Evolutionary conservation across 2,329 filamentous ascomycete genomes (phyloP).

Genomic region (Paraconiothyrium brasiliense): DNA sequence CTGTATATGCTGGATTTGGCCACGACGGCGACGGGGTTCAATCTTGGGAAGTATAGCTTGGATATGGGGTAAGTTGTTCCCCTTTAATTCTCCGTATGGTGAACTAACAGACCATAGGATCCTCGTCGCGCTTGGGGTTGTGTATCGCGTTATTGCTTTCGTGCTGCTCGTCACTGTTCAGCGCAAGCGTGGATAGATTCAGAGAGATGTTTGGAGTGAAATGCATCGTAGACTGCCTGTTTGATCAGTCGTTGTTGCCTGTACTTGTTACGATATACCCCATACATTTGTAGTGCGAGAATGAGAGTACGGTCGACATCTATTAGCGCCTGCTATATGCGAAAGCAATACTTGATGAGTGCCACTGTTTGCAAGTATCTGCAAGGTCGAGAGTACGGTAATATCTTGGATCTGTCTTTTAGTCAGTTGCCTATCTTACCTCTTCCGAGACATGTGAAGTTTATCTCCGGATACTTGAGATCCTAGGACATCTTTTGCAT

Average conservation of each 20-base stretch:
- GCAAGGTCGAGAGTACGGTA: too few species aligned
- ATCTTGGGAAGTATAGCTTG: slow-evolving; percentile 54
- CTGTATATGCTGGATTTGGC: slow-evolving; percentile 56
- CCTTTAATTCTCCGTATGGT: not conserved
- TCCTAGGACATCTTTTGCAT: not conserved
- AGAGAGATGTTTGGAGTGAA: not conserved
- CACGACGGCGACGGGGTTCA: slow-evolving; percentile 55
- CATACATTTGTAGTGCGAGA: slow-evolving; percentile 3
- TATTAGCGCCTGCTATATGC: not conserved
- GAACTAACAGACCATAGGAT: slow-evolving; percentile 11
- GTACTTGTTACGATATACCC: slow-evolving; percentile 13
- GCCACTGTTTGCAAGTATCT: too few species aligned
- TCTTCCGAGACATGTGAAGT: not conserved
- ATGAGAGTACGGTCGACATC: slow-evolving; percentile 1
- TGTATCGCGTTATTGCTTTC: slow-evolving; percentile 18
- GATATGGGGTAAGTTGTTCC: slow-evolving; percentile 51
- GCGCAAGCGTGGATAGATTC: slow-evolving; percentile 13
- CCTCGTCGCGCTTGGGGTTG: slow-evolving; percentile 13
- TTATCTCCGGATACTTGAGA: not conserved
- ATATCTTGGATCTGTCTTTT: not conserved
- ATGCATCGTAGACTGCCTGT: not conserved
- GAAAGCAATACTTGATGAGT: not conserved
- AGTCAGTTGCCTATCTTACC: not conserved
- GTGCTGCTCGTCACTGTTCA: slow-evolving; percentile 17
- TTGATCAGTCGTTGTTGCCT: not conserved